Conservation (phyloP, 73 alveolate genomes). For the Breviolum minutum region DNA sequence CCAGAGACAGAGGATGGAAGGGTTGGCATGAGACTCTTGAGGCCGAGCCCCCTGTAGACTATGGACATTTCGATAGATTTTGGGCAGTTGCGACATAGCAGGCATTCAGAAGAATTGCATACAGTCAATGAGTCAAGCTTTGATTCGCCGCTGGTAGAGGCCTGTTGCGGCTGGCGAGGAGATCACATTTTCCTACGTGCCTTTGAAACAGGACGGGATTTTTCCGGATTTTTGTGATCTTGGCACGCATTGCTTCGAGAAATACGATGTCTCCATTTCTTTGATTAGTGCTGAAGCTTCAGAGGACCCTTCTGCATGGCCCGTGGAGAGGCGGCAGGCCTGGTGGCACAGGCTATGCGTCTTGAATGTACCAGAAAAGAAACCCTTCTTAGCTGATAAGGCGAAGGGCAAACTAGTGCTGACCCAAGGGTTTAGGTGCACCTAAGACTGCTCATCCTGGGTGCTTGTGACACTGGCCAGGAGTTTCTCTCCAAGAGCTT, state of each 20-base stretch:
- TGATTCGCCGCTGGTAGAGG: not conserved
- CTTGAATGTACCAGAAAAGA: not conserved
- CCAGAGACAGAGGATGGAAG: not conserved
- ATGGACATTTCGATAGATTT: no score
- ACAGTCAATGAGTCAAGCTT: no score
- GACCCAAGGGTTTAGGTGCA: no score
- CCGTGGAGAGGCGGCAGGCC: slow-evolving; percentile 37
- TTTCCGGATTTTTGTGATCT: not conserved
- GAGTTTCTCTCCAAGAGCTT: slow-evolving; percentile 53
- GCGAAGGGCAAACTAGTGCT: not conserved
- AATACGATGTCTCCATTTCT: not conserved
- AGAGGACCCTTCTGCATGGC: slow-evolving; percentile 37
- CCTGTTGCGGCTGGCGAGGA: slow-evolving; percentile 39
- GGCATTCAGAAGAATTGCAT: no score
- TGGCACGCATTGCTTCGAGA: not conserved
- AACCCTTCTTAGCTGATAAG: no score
- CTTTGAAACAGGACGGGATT: not conserved
- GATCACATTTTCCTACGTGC: slow-evolving; percentile 39
- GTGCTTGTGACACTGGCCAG: not conserved
- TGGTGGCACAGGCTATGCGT: not conserved
- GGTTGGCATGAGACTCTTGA: slow-evolving; percentile 14
- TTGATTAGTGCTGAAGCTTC: not conserved
- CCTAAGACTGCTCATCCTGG: no score
- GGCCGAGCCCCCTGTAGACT: not conserved
- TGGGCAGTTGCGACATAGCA: no score